Evolutionary conservation across 768 basidiomycete species (phyloP).

Genomic region (Mycena sanguinolenta): DNA sequence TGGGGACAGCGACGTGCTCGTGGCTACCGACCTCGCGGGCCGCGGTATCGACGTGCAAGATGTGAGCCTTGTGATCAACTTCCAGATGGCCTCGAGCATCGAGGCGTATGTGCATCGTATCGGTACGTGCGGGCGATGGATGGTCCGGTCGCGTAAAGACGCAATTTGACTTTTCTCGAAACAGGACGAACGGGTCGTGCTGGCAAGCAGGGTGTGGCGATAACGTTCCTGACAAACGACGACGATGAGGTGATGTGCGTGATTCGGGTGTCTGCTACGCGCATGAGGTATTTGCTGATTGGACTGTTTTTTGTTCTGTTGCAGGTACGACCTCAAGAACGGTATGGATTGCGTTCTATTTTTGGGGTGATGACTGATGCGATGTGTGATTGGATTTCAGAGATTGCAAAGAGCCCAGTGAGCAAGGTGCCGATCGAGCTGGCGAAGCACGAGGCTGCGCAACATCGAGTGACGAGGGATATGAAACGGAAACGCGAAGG

Average conservation of each 20-base stretch:
- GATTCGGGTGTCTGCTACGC: slow-evolving; percentile 35
- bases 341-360: slow-evolving; percentile 57
- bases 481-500: slow-evolving; percentile 95
- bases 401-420: slow-evolving; percentile 94
- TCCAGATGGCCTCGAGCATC: slow-evolving; percentile 96
- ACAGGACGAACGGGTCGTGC: slow-evolving; percentile 97
- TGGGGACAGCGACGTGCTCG: slow-evolving; percentile 89
- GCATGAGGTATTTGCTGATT: slow-evolving; percentile 7
- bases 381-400: slow-evolving; percentile 53
- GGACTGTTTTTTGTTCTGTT: slow-evolving; percentile 10
- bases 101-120: slow-evolving; percentile 99
- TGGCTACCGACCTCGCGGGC: slow-evolving; percentile 97
- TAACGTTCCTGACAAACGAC: slow-evolving; percentile 96
- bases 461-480: slow-evolving; percentile 90
- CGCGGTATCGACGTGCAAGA: slow-evolving; percentile 99
- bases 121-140: slow-evolving; percentile 63
- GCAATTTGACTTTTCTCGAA: slow-evolving; percentile 36
- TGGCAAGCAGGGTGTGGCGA: slow-evolving; percentile 92
- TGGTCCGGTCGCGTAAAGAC: not conserved
- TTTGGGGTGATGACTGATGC: slow-evolving; percentile 30
- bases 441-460: slow-evolving; percentile 92
- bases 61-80: slow-evolving; percentile 96
- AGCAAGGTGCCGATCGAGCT: slow-evolving; percentile 91
- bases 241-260: slow-evolving; percentile 97
- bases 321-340: slow-evolving; percentile 95